phyloP scores from a whole-genome alignment of 2,329 filamentous ascomycete genomes.

The Pyricularia sp. region DNA sequence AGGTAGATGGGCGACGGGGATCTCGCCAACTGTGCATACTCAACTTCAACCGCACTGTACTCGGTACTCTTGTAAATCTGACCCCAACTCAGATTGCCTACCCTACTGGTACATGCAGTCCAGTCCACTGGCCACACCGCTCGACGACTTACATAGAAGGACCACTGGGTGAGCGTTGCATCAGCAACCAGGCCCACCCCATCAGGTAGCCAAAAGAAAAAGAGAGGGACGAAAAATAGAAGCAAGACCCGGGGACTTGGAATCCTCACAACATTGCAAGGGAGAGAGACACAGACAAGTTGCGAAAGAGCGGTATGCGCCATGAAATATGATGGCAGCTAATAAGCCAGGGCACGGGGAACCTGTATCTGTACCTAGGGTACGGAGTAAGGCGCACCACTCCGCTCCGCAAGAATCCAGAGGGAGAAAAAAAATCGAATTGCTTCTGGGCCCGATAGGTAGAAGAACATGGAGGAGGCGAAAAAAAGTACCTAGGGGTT shows the following conservation, averaged over 20 bases:
- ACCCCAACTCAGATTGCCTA: background rate
- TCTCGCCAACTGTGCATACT: background rate
- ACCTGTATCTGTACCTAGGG: background rate
- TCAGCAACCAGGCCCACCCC: background rate
- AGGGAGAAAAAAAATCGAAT: background rate
- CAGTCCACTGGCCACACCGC: background rate
- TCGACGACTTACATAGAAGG: background rate
- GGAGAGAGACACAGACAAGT: background rate
- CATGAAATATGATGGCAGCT: background rate
- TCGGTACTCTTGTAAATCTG: background rate
- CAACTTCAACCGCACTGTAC: background rate
- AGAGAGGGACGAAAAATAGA: background rate
- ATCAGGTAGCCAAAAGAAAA: background rate
- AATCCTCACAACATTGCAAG: background rate
- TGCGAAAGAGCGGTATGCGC: background rate
- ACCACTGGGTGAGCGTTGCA: background rate
- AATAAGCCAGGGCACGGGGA: background rate
- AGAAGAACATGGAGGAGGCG: background rate
- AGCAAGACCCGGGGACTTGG: background rate
- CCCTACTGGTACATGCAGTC: background rate
- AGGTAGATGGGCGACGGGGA: background rate
- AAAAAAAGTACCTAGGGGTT: background rate
- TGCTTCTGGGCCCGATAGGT: background rate
- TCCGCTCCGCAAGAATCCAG: background rate
- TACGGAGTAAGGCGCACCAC: background rate